Base-by-base conservation (phyloP, 495 filamentous ascomycete genomes). In the Penicillium diatomitis region DNA sequence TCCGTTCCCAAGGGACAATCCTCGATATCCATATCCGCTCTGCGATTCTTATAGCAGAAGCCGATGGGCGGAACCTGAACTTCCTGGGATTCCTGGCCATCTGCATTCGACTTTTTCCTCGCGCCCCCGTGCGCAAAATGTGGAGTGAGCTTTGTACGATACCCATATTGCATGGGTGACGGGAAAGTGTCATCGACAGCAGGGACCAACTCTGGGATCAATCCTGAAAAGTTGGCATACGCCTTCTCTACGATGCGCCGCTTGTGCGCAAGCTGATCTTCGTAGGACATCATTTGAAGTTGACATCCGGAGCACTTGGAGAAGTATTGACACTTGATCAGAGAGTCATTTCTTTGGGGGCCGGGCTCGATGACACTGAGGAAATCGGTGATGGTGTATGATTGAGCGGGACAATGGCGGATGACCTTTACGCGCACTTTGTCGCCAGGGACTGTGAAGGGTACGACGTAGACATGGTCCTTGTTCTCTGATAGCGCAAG, bases 1-100 rank as follows among this genome's bases (percentile, higher is more conserved):
- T 90, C 84, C 5, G 92, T 97, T 29, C 86, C 92, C 54, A 98
- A 89, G 4, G 92, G 92, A 57, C 92, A 98, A 60, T 98, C 92
- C 62, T 98, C 92, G 48, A 98, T 96, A 64, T 98, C 92, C 44
- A 98, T 65, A 10, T 87, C 86, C 39, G 67, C 69, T 39, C 81
- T 69, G 20, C 73, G 77, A 11, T 83, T 83, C 64, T 96, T 96
- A 45, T 74, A 73, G 64, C 84, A 88, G 67, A 94, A 98, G n/a
- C 92, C 92, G 62, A 98, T 90, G 4, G 86, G 74, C 0, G 92
- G 92, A 4, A 84, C 73, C 46, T 75, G 41, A 9, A 50, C 41
- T 61, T 49, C 72, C 67, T 36, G 65, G 60, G 29, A 67, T 59
- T 54, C 75, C 8, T 66, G 56, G 27, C 59, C 9, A 35, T 38